Conservation (phyloP, 768 basidiomycete genomes). For the Hygrophoropsis aurantiaca region DNA sequence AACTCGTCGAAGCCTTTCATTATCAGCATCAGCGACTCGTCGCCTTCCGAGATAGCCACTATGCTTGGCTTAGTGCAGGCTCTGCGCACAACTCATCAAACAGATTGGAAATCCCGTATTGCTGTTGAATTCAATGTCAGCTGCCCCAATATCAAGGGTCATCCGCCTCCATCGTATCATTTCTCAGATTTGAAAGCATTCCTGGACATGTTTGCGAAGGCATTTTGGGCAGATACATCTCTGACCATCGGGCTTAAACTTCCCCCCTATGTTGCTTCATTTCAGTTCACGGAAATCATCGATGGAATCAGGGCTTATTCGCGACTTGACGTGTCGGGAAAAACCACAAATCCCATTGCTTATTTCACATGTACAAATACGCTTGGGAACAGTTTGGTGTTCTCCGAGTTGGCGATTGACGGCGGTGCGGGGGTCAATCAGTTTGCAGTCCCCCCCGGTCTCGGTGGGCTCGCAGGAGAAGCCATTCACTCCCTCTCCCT, state of each 20-base stretch:
- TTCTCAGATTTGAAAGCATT: conserved; percentile 51
- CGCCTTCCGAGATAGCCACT: conserved; percentile 44
- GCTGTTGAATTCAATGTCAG: conserved; percentile 83
- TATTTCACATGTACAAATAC: conserved; percentile 85
- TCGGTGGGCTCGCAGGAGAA: conserved; percentile 80
- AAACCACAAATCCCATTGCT: conserved; percentile 50
- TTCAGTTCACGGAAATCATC: conserved; percentile 60
- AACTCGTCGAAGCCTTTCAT: conserved; percentile 63
- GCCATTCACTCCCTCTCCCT: conserved; percentile 72
- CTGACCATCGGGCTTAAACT: conserved; percentile 77
- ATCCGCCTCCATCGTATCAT: conserved; percentile 68
- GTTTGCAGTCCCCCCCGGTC: conserved; percentile 62
- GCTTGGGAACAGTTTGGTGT: conserved; percentile 67
- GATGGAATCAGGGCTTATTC: conserved; percentile 44
- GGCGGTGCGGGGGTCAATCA: conserved; percentile 10
- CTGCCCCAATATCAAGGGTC: conserved; percentile 73
- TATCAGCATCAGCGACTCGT: conserved; percentile 73
- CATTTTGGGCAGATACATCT: conserved; percentile 47
- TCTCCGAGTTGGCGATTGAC: conserved; percentile 49
- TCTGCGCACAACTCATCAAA: conserved; percentile 42
- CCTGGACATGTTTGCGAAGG: conserved; percentile 52
- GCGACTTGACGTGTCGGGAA: conserved; percentile 8
- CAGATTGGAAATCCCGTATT: conserved; percentile 42
- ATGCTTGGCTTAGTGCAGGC: conserved; percentile 64
- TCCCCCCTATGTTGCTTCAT: conserved; percentile 66